Conservation (phyloP, 2,329 filamentous ascomycete species). For the Nemania sp. region DNA sequence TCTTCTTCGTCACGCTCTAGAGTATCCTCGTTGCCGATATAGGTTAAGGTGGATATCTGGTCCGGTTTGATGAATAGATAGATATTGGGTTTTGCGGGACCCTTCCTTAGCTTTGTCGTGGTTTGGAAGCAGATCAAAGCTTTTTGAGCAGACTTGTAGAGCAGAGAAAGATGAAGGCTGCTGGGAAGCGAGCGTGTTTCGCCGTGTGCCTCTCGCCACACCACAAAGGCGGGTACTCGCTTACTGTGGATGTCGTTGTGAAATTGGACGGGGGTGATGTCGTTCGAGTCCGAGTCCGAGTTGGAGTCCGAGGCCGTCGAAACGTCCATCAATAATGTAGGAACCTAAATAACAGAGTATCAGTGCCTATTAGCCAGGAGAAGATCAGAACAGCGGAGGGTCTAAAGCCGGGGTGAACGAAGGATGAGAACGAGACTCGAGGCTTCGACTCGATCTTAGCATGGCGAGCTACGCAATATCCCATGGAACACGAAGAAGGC, state of each 20-base stretch:
- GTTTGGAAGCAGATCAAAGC: slow-evolving; percentile 5
- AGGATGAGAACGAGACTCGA: background rate
- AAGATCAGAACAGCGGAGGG: no score
- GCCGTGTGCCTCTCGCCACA: background rate
- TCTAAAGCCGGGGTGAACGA: background rate
- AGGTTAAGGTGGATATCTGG: slow-evolving; percentile 4
- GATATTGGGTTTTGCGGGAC: slow-evolving; percentile 3
- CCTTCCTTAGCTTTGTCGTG: slow-evolving; percentile 14
- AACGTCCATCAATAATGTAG: slow-evolving; percentile 9
- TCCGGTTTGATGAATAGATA: slow-evolving; percentile 16
- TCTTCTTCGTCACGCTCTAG: background rate
- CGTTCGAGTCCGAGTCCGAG: slow-evolving; percentile 7
- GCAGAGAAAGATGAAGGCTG: background rate
- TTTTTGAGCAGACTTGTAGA: background rate
- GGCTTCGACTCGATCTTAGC: background rate
- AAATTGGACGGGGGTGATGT: background rate
- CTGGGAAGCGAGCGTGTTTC: slow-evolving; percentile 1
- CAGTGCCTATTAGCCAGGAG: background rate
- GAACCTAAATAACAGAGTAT: background rate
- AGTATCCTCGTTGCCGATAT: background rate
- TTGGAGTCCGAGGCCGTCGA: slow-evolving; percentile 12
- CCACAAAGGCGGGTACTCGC: slow-evolving; percentile 6
- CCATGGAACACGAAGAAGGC: background rate
- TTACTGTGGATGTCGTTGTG: slow-evolving; percentile 6
- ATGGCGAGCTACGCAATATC: background rate